These are phyloP conservation scores for Irpex rosettiformis DNA, from an alignment of 1,284 basidiomycete species.

Conservation along the genomic window DNA sequence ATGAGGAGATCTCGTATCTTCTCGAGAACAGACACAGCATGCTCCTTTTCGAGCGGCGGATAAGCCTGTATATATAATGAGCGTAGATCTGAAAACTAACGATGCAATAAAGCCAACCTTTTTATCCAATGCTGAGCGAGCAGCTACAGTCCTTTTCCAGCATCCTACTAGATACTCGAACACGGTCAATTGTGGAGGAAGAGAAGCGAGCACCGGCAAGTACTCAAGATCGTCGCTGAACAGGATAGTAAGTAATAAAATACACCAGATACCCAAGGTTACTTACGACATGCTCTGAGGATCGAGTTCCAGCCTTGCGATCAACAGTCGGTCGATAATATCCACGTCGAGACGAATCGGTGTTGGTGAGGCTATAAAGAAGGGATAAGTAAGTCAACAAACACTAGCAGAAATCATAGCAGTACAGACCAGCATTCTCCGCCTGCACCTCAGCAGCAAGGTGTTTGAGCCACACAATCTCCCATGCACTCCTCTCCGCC, in stretches of 20 bases:
- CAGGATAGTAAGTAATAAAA: neutral
- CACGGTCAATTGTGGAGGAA: slow-evolving; percentile 77
- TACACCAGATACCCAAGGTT: neutral
- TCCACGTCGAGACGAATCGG: slow-evolving; percentile 45
- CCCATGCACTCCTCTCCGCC: slow-evolving; percentile 68
- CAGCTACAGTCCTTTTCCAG: slow-evolving; percentile 81
- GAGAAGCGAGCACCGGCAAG: slow-evolving; percentile 71
- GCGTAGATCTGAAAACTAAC: neutral
- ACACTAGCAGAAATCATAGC: neutral
- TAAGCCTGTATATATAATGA: slow-evolving; percentile 44
- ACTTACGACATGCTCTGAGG: slow-evolving; percentile 71
- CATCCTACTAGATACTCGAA: slow-evolving; percentile 91
- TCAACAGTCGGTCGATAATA: slow-evolving; percentile 78
- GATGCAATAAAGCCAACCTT: slow-evolving; percentile 41
- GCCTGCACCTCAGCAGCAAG: slow-evolving; percentile 69
- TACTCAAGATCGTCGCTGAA: slow-evolving; percentile 79
- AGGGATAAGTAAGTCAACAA: neutral
- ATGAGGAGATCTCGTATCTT: slow-evolving; percentile 79
- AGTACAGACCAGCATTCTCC: slow-evolving; percentile 56
- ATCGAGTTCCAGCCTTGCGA: slow-evolving; percentile 85
- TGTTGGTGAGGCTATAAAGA: slow-evolving; percentile 1
- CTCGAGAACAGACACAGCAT: slow-evolving; percentile 62
- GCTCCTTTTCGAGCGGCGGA: slow-evolving; percentile 56
- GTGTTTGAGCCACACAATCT: slow-evolving; percentile 81
- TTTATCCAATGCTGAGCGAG: slow-evolving; percentile 54